Conservation (phyloP, 148 eudicot genomes). For the Silene uniflora region DNA sequence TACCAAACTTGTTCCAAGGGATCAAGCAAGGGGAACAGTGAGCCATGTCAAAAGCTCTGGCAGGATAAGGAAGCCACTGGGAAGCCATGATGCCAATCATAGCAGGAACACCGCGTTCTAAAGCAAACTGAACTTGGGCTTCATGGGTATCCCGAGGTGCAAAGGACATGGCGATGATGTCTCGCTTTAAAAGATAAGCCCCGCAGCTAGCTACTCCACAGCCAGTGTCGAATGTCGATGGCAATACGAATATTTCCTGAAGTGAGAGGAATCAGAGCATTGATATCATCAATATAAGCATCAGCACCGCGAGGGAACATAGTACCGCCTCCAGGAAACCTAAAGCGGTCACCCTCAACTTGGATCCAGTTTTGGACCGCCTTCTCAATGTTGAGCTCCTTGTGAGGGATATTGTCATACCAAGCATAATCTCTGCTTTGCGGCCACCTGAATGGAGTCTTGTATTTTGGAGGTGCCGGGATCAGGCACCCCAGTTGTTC, state of each 20-base stretch:
- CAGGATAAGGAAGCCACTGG: conserved; percentile 81
- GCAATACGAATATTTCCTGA: conserved; percentile 71
- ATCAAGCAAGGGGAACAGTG: conserved; percentile 94
- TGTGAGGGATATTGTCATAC: conserved; percentile 90
- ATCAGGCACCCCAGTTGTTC: conserved; percentile 69
- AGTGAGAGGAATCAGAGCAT: conserved; percentile 62
- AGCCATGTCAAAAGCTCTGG: conserved; percentile 96
- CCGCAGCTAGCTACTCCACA: conserved; percentile 99
- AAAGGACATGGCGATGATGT: conserved; percentile 82
- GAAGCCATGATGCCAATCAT: conserved; percentile 87
- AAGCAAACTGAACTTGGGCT: conserved; percentile 93
- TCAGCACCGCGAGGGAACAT: conserved; percentile 96
- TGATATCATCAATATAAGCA: conserved; percentile 85
- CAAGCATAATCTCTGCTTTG: conserved; percentile 86
- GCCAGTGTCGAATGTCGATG: conserved; percentile 86
- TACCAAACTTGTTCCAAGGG: conserved; percentile 76
- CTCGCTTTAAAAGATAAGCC: conserved; percentile 77
- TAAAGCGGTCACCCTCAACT: conserved; percentile 81
- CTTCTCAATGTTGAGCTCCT: conserved; percentile 93
- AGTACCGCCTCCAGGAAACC: conserved; percentile 96
- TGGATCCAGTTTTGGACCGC: conserved; percentile 94
- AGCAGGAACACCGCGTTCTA: conserved; percentile 98
- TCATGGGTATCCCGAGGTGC: conserved; percentile 97
- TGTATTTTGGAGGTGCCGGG: conserved; percentile 86
- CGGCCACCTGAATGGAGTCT: conserved; percentile 91